phyloP scores from a whole-genome alignment of 176 grass and related monocot species.

The Ampelocalamus luodianensis region DNA sequence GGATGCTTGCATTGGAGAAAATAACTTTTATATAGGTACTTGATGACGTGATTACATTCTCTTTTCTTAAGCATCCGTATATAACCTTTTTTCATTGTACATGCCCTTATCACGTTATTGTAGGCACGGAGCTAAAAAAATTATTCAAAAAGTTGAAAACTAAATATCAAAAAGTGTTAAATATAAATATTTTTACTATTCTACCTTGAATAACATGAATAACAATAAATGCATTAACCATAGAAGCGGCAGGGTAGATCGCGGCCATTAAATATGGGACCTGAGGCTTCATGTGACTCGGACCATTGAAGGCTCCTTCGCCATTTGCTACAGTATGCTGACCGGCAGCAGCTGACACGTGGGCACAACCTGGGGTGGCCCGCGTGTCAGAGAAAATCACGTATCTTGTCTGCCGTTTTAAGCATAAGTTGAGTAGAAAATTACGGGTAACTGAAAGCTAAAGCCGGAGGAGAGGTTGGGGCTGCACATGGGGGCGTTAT shows the following conservation, averaged over 20 bases:
- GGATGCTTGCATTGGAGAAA: too few relatives aligned
- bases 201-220: too few relatives aligned
- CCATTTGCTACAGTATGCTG: too few relatives aligned
- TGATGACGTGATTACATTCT: too few relatives aligned
- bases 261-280: slow-evolving; percentile 32
- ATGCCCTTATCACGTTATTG: too few relatives aligned
- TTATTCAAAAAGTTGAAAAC: too few relatives aligned
- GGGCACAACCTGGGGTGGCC: background rate
- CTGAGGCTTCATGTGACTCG: slow-evolving; percentile 45
- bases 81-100: too few relatives aligned
- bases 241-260: background rate
- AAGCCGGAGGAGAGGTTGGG: background rate
- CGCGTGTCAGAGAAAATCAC: background rate
- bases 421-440: background rate
- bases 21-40: too few relatives aligned
- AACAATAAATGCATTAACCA: slow-evolving; percentile 38
- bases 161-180: too few relatives aligned
- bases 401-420: background rate
- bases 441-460: background rate
- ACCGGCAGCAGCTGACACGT: background rate
- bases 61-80: too few relatives aligned
- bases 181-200: too few relatives aligned
- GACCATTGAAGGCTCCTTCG: background rate
- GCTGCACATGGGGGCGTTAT: slow-evolving; percentile 1
- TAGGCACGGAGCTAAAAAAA: too few relatives aligned